Percentiles rank a stretch among this genome's conserved stretches.
Evolutionary conservation across 208 protist genomes (phyloP).

Genomic region (Trypanosoma platydactyli): DNA sequence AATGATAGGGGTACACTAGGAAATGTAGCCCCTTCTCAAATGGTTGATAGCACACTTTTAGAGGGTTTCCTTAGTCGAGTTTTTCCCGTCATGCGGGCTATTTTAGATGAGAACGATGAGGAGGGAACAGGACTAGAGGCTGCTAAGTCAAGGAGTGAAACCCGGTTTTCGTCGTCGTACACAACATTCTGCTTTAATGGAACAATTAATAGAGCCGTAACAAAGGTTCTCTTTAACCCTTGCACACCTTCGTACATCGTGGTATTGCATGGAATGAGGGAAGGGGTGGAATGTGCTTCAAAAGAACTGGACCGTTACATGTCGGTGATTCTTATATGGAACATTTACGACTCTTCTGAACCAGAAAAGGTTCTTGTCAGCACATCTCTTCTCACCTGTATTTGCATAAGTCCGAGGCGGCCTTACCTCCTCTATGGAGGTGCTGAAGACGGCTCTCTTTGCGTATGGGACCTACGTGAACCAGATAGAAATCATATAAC

Average conservation of each 20-base stretch:
- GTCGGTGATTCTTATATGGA: slow-evolving; percentile 81
- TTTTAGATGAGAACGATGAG: slow-evolving; percentile 67
- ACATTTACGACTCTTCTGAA: slow-evolving; percentile 46
- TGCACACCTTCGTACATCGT: slow-evolving; percentile 44
- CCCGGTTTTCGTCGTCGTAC: slow-evolving; percentile 56
- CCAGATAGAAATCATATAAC: slow-evolving; percentile 66
- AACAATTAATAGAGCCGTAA: slow-evolving; percentile 51
- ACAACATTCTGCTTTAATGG: slow-evolving; percentile 44
- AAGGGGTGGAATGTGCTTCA: slow-evolving; percentile 40
- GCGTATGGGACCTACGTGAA: slow-evolving; percentile 78
- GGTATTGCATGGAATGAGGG: slow-evolving; percentile 41
- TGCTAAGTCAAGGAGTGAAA: slow-evolving; percentile 41
- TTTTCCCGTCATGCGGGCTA: slow-evolving; percentile 63
- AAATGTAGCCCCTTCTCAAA: slow-evolving; percentile 6
- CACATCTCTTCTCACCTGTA: slow-evolving; percentile 42
- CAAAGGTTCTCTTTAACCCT: slow-evolving; percentile 52
- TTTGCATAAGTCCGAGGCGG: slow-evolving; percentile 62
- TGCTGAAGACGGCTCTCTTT: slow-evolving; percentile 66
- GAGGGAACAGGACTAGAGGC: slow-evolving; percentile 20
- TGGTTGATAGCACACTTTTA: slow-evolving; percentile 58
- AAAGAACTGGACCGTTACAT: slow-evolving; percentile 50
- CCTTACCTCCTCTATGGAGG: slow-evolving; percentile 72
- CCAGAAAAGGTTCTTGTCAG: slow-evolving; percentile 71
- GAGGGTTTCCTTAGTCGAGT: slow-evolving; percentile 59
- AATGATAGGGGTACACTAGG: too few relatives aligned